Evolutionary conservation across 805 yeast species (phyloP), one percentile per base, ranked within the genome.

Genomic region (Geotrichum ghanense): DNA sequence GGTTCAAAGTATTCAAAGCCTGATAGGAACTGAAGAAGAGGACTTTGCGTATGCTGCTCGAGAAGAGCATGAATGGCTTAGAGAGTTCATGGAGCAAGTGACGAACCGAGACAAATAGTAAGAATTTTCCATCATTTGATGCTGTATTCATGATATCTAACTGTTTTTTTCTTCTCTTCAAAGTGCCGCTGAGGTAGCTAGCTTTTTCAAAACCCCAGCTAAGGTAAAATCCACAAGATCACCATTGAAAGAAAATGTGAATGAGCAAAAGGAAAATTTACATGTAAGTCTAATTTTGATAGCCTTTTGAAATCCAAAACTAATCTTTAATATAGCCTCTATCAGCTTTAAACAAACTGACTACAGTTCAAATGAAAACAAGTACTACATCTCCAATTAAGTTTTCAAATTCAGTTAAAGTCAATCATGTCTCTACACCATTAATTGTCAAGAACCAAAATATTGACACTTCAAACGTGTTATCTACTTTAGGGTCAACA

Each of bases 11-110:
- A 64, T 69, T 23, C 65, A 65, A 50, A 64, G 63, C 41, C 61
- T 65, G 46, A 68, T 73, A 51, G 53, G 58, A 9, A 57, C 62
- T 20, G 65, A 65, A 48, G 57, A 65, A 12, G 74, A 69, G 46
- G 68, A 65, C 35, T 59, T 72, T 41, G 68, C 71, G n/a, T 61
- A 60, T 23, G 62, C 65, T 5, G 63, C 73, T 3, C 59, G 65
- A 3, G 55, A 67, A 10, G 72, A 69, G 39, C 51, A 71, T 26
- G 65, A 67, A 9, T 65, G 67, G 65, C 56, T 72, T 44, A 65
- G 68, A 48, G 70, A 67, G 41, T 69, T 69, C 50, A 64, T 73
- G 67, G 54, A 56, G 7, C 68, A 63, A 23, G 61, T 64, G 2
- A 41, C 68, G 3, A 53, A 50, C 25, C 45, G 59, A 3, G 49